Evolutionary conservation across 306 rosid genomes (phyloP).

Genomic region (Vicia villosa): DNA sequence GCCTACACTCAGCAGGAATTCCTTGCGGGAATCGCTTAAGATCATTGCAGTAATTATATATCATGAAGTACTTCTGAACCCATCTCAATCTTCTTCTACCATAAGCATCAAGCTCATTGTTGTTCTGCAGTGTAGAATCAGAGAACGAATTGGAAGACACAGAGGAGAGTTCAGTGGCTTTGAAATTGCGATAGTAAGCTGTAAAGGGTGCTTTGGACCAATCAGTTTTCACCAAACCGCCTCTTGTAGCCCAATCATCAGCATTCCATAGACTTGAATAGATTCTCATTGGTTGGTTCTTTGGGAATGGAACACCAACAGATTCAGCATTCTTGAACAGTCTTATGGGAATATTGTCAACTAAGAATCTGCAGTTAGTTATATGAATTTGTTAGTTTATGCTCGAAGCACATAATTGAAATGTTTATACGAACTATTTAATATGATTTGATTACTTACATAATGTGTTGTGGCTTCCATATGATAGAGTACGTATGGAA

Average conservation of each 20-base stretch:
- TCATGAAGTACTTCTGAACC: conserved; percentile 90
- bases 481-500: conserved; percentile 88
- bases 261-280: conserved; percentile 85
- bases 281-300: conserved; percentile 60
- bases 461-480: conserved; percentile 81
- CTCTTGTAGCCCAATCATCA: conserved; percentile 85
- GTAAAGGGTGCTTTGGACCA: conserved; percentile 66
- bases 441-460: conserved; percentile 43
- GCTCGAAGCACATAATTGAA: not conserved
- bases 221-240: conserved; percentile 63
- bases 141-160: conserved; percentile 45
- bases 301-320: conserved; percentile 48
- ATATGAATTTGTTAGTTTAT: not conserved
- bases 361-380: not conserved
- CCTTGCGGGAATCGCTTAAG: conserved; percentile 76
- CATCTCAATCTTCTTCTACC: conserved; percentile 77
- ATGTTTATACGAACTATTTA: not conserved
- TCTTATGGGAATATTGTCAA: not conserved
- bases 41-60: conserved; percentile 78
- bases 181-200: conserved; percentile 81
- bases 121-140: conserved; percentile 45
- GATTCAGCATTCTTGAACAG: conserved; percentile 3
- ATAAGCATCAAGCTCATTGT: conserved; percentile 67
- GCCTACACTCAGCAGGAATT: conserved; percentile 64
- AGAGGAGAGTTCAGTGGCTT: conserved; percentile 39